Base-by-base conservation (phyloP, 2,329 filamentous ascomycete species). In the Fusarium euwallaceae region DNA sequence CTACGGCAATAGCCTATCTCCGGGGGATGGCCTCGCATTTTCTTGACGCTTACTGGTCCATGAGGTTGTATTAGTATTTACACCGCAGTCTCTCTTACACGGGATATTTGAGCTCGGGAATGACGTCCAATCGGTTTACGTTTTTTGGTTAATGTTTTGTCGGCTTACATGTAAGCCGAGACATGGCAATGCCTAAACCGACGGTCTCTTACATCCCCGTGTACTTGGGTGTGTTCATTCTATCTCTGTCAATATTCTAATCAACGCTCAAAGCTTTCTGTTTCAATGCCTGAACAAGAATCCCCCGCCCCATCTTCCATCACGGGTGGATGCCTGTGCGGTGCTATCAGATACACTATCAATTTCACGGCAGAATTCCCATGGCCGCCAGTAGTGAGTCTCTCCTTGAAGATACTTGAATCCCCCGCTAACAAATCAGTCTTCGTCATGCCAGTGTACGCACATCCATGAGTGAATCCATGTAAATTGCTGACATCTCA, bases 381-480 rank as follows among this genome's bases (percentile, higher is more conserved):
- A 4, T 73, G 64, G 64, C 61, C 64, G 17, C 68, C 64, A n/a
- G 27, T 64, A 17, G 64, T 71, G 7, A 64, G 53, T 53, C n/a
- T 20, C 17, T 8, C 32, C 24, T 27, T 55, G 17, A 17, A 11
- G 9, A 7, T 6, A 24, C 6, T 11, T 16, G 5, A 39, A 20
- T 53, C 6, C 1, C 7, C 22, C 10, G 9, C 64, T 55, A n/a
- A 58, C 29, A 4, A 3, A 27, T 16, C 22, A 72, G 70, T 72
- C 70, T 10, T 72, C 70, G 9, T 56, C 69, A 6, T 72, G 70
- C 41, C 70, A 72, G 12, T 72, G 69, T 72, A 55, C 12, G 61
- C 20, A 37, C 5, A 22, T 27, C 2, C 14, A 8, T 12, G 11
- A 6, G 3, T 51, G 8, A 27, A 9, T n/a, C 17, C 6, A 27